phyloP scores from a whole-genome alignment of 805 yeast genomes.

The baker's yeast (Saccharomyces cerevisiae) region DNA sequence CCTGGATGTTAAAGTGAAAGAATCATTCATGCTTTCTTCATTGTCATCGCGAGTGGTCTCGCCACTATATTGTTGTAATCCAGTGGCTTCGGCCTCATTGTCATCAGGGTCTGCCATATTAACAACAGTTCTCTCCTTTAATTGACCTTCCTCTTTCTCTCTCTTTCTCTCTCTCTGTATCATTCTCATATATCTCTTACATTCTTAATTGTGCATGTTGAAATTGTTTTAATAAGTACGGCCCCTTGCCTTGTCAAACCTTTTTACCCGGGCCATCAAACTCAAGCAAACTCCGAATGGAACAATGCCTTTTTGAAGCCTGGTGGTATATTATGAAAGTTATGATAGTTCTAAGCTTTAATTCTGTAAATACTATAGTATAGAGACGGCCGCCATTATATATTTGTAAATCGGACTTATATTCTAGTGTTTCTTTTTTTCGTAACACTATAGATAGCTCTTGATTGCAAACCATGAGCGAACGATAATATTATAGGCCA shows the following conservation, averaged over 20 bases:
- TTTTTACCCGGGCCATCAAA: not conserved
- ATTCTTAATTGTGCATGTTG: not conserved
- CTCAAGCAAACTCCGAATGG: not conserved
- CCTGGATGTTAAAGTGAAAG: not conserved
- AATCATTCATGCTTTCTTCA: not conserved
- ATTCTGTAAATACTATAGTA: not conserved
- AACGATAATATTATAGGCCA: conserved; percentile 77
- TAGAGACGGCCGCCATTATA: not conserved
- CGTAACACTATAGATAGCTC: conserved; percentile 38
- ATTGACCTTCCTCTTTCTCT: not conserved
- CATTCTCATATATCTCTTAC: not conserved
- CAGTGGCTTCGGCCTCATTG: not conserved
- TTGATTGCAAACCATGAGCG: conserved; percentile 68
- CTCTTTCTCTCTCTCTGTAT: too few relatives aligned
- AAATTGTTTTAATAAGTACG: not conserved
- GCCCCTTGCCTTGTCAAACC: not conserved
- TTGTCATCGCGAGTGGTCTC: not conserved
- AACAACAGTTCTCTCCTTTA: not conserved
- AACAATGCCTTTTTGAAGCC: not conserved
- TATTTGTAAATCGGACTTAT: not conserved
- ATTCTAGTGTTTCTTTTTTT: not conserved
- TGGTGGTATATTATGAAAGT: not conserved
- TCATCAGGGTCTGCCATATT: not conserved
- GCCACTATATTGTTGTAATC: not conserved
- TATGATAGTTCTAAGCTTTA: not conserved